A percentile compares a stretch with the other conserved stretches of the same genome.
These are phyloP conservation scores for Naegleria gruberi DNA, from an alignment of 208 protist species.

Conservation along the genomic window DNA sequence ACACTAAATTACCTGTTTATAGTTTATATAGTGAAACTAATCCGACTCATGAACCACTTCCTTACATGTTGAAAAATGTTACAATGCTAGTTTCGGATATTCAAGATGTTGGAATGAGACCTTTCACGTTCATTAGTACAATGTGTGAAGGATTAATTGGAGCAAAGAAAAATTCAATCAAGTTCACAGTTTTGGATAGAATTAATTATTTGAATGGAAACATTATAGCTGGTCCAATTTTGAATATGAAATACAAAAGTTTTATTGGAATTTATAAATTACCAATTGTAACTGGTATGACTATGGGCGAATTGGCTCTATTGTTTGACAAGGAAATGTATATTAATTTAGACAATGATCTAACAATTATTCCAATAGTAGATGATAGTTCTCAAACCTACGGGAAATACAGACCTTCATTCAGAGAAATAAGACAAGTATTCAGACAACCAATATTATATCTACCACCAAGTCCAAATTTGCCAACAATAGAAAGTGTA, in stretches of 20 bases:
- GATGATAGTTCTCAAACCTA: neutral
- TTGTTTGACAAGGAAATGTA: conserved; percentile 5
- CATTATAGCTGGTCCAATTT: neutral
- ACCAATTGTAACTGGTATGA: neutral
- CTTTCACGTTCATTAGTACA: neutral
- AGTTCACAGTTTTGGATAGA: neutral
- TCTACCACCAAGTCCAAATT: conserved; percentile 1
- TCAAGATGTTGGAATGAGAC: conserved; percentile 9
- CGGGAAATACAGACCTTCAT: neutral
- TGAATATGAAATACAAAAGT: neutral
- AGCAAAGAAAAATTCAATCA: neutral
- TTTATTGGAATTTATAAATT: conserved; percentile 18
- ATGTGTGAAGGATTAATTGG: neutral
- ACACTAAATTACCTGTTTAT: neutral
- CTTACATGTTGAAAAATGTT: neutral
- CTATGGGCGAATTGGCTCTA: neutral
- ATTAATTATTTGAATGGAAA: neutral
- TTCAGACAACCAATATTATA: neutral
- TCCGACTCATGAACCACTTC: neutral
- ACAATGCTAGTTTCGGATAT: neutral
- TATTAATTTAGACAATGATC: neutral
- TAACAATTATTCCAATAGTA: neutral
- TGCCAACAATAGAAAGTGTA: neutral
- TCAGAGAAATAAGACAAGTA: neutral
- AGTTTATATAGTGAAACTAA: neutral